Evolutionary conservation across 805 yeast species (phyloP), one percentile per base, ranked within the genome.

Genomic region (Spathaspora girioi): DNA sequence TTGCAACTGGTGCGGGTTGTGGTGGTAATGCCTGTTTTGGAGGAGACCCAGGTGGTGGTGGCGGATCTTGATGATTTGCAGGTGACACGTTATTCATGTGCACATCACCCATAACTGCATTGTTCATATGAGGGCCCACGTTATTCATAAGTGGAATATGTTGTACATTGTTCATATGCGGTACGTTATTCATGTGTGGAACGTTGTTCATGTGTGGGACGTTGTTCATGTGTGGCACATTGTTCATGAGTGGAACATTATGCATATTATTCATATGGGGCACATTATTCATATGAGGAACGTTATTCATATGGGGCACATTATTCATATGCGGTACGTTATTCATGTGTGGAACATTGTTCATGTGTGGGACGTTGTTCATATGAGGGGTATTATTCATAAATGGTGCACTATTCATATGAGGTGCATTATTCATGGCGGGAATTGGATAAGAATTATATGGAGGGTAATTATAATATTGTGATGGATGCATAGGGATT

Each of bases 221-320:
- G n/a, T 43, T 43, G 19, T 43, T 43, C 15, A 43, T 19, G 2
- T 27, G 45, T n/a, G 29, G 31, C 8, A 43, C 45, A 2, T 40
- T 40, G 10, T 40, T 40, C 43, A 26, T 23, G 2, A 23, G 38
- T 2, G 38, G 46, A 1, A 44, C 46, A 18, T 44, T 44, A 19
- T 27, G 45, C 3, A 20, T 9, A 27, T 20, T 20, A 4, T 43
- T 20, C 31, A 3, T 5, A 18, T 43, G 45, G n/a, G 29, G 31
- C 8, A 43, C 45, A 2, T 40, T 40, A n/a, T 40, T 40, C 43
- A 26, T 23, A 2, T 26, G 38, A 17, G 38, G 46, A 1, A 44
- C 46, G 12, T 44, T 44, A 27, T 44, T 44, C 38, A 44, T 23
- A 23, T 44, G 46, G 5, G 46, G 46, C 10, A 26, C 38, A 20